Evolutionary conservation across 2,329 filamentous ascomycete species (phyloP).

Genomic region (Apiospora phragmitis): DNA sequence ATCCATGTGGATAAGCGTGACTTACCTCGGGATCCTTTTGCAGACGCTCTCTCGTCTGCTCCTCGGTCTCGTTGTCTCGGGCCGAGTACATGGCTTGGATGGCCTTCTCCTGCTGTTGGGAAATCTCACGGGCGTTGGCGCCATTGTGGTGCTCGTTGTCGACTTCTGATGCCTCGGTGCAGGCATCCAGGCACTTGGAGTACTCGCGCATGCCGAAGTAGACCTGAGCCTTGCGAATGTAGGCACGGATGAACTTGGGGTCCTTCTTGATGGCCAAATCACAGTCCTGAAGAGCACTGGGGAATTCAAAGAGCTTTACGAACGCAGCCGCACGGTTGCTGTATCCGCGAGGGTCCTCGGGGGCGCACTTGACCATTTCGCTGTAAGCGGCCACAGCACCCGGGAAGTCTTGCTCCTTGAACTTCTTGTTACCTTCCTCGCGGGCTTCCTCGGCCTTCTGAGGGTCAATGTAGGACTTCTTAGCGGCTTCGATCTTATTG

Average conservation of each 20-base stretch:
- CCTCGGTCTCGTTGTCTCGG: constrained; percentile 91
- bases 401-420: constrained; percentile 96
- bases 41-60: constrained; percentile 90
- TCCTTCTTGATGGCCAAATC: constrained; percentile 89
- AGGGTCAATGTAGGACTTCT: constrained; percentile 82
- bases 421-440: constrained; percentile 92
- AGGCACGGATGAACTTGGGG: constrained; percentile 89
- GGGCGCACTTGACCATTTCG: constrained; percentile 96
- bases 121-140: constrained; percentile 87
- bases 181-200: constrained; percentile 89
- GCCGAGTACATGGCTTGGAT: constrained; percentile 85
- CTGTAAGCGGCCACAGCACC: constrained; percentile 90
- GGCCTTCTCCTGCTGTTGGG: constrained; percentile 92
- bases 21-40: constrained; percentile 87
- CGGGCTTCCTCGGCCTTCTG: constrained; percentile 93
- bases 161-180: constrained; percentile 74
- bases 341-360: constrained; percentile 90
- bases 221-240: constrained; percentile 94
- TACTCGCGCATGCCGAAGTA: constrained; percentile 98
- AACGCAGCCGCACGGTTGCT: constrained; percentile 96
- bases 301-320: constrained; percentile 95
- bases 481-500: constrained; percentile 74
- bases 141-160: constrained; percentile 69
- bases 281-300: constrained; percentile 89
- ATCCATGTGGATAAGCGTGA: too few species aligned